Percentiles rank a stretch among this genome's conserved stretches.
Evolutionary conservation across 305 asterid species (phyloP).

Genomic region (Petunia hybrid): DNA sequence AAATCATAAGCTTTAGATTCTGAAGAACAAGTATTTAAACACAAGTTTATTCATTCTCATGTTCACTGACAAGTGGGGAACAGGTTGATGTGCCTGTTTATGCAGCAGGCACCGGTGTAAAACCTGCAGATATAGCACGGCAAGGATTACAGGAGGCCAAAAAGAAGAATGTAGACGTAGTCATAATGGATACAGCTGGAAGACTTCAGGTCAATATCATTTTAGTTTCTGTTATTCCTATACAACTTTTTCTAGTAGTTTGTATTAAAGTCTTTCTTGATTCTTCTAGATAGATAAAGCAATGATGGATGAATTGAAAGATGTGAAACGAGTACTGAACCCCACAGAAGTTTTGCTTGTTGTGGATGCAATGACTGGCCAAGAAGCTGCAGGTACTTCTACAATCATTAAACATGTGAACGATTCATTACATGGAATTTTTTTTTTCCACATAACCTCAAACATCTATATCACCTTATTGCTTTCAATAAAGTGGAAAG

Average conservation of each 20-base stretch:
- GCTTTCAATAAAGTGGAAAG: background rate
- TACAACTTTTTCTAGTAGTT: conserved; percentile 25
- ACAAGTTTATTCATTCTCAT: conserved; percentile 29
- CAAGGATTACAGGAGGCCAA: conserved; percentile 90
- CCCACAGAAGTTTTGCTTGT: conserved; percentile 97
- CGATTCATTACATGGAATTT: background rate
- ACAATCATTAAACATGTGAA: conserved; percentile 20
- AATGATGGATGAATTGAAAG: conserved; percentile 98
- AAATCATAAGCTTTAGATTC: background rate
- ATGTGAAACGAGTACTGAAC: conserved; percentile 77
- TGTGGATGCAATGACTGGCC: conserved; percentile 99
- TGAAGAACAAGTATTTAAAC: too few species aligned
- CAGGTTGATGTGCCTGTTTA: conserved; percentile 98
- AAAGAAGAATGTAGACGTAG: conserved; percentile 83
- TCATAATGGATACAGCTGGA: conserved; percentile 99
- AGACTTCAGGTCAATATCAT: conserved; percentile 80
- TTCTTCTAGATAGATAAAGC: conserved; percentile 76
- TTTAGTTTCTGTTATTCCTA: conserved; percentile 35
- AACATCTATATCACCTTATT: background rate
- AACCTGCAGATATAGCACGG: conserved; percentile 95
- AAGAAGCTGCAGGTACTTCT: conserved; percentile 96
- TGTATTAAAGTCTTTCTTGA: conserved; percentile 25
- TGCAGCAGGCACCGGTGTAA: conserved; percentile 83
- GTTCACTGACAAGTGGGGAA: conserved; percentile 45
- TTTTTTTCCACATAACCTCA: background rate